Base-by-base conservation (phyloP, 2,329 filamentous ascomycete species). In the Paecilomyces sp. region DNA sequence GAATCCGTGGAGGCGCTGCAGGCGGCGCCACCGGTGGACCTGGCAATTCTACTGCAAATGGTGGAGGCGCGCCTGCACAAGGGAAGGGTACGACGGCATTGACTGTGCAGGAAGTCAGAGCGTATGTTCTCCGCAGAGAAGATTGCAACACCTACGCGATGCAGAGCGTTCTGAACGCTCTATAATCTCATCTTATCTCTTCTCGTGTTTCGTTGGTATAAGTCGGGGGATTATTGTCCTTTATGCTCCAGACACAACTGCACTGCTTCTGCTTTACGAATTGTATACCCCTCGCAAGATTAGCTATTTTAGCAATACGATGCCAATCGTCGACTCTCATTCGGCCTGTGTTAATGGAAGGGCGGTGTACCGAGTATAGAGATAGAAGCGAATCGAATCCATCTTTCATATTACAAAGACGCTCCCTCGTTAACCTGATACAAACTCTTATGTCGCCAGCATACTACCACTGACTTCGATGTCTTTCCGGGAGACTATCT, bases 91-190 rank as follows among this genome's bases (percentile, higher is more conserved):
- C 90, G 70, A 47, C 62, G 4, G 70, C 70, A 24, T 66, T 77
- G 18, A 72, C 70, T 56, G 70, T 73, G 57, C 72, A 75, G 57
- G 75, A 77, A 60, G 87, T 97, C 72, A 88, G 90, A 77, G 87
- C 88, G 1, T 97, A 93, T 82, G 87, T 97, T 61, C 82, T 90
- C 72, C 88, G 85, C 75, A 83, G 93, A 62, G 93, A 97, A 71
- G 93, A 97, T 76, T 88, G 87, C 30, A 85, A 86, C 62, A 92
- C 85, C 64, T 84, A 88, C 24, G 92, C 90, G 0, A 89, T 97
- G 67, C 92, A 96, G 78, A 86, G 88, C 71, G 89, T 94, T 56
- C 78, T 97, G 69, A 87, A 86, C 66, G 82, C 84, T 56, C 72
- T 92, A 64, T 85, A 69, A 71, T 54, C 58, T 18, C 24, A 11